phyloP scores from a whole-genome alignment of 352 stramenopile genomes.

The Phytophthora multivora region DNA sequence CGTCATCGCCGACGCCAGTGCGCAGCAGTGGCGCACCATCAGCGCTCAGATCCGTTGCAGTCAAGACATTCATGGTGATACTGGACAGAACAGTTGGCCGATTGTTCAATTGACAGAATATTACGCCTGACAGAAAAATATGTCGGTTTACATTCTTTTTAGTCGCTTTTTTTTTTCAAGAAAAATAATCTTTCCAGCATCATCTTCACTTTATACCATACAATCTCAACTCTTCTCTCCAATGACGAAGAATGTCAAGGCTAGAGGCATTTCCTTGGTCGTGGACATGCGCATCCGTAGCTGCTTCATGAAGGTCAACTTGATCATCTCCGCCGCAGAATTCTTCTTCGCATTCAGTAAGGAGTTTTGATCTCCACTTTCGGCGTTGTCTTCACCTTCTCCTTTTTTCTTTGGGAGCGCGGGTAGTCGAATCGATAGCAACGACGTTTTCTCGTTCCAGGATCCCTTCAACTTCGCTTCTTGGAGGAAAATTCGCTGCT shows the following conservation, averaged over 20 bases:
- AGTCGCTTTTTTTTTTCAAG: too few relatives aligned
- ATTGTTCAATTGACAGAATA: neutral
- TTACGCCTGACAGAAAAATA: neutral
- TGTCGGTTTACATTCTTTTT: too few relatives aligned
- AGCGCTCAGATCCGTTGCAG: conserved; percentile 39
- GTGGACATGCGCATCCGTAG: conserved; percentile 66
- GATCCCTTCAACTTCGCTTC: conserved; percentile 43
- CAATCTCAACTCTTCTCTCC: conserved; percentile 31
- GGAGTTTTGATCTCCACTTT: conserved; percentile 6
- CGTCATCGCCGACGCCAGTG: conserved; percentile 48
- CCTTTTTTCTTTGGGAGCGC: conserved; percentile 8
- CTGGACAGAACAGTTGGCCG: conserved; percentile 7
- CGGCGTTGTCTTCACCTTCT: conserved; percentile 8
- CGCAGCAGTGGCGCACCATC: conserved; percentile 62
- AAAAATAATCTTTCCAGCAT: too few relatives aligned
- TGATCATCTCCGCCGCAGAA: conserved; percentile 27
- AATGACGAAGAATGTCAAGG: conserved; percentile 57
- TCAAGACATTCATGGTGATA: conserved; percentile 62
- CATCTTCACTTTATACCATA: too few relatives aligned
- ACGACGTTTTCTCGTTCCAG: conserved; percentile 58
- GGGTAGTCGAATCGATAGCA: conserved; percentile 49
- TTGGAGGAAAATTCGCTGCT: conserved; percentile 67
- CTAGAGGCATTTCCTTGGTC: conserved; percentile 69
- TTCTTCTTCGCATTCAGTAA: conserved; percentile 3
- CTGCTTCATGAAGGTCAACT: conserved; percentile 68